Base-by-base conservation (phyloP, 2,329 filamentous ascomycete species). In the Colletotrichum graminicola region DNA sequence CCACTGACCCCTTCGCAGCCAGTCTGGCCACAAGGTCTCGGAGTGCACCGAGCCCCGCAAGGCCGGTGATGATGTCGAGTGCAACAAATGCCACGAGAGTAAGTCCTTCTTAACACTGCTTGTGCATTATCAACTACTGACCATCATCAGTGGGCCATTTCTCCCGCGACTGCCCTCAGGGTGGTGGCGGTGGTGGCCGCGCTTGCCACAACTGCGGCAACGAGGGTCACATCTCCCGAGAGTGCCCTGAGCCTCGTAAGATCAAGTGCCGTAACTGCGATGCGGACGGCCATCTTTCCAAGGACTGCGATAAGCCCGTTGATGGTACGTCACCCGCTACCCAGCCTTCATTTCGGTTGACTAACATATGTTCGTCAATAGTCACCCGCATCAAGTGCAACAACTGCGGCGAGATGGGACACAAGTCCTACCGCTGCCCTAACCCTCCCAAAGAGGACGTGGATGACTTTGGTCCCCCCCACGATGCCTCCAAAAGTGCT, bases 101-200 rank as follows among this genome's bases (percentile, higher is more conserved):
- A 81, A 78, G 85, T 80, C 11, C 3, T n/a, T 3, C 14, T 5
- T 39, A 21, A 39, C 49, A 23, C n/a, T 32, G 16, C 5, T 21
- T 29, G 21, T 51, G 11, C 4, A 5, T 43, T 14, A 4, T 16
- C 7, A 36, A 62, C 49, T 74, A 26, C 63, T 34, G 45, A 52
- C n/a, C 3, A 10, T 41, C 3, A 16, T 23, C 66, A 91, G 85
- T 80, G 66, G 90, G 91, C 3, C 91, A 93, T 75, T 90, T 90
- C 75, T 84, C 86, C 43, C 84, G 84, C 51, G 90, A 98, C 76
- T 93, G 91, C 77, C 90, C 91, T 36, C 83, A 90, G 78, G 90
- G 87, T 21, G 85, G 85, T 67, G 87, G 88, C 71, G 87, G 88
- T 71, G 82, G 86, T 78, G 84, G 84, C 74, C 78, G 85, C 77